Conservation (phyloP, 345 rosid species). For the Litchi chinensis region DNA sequence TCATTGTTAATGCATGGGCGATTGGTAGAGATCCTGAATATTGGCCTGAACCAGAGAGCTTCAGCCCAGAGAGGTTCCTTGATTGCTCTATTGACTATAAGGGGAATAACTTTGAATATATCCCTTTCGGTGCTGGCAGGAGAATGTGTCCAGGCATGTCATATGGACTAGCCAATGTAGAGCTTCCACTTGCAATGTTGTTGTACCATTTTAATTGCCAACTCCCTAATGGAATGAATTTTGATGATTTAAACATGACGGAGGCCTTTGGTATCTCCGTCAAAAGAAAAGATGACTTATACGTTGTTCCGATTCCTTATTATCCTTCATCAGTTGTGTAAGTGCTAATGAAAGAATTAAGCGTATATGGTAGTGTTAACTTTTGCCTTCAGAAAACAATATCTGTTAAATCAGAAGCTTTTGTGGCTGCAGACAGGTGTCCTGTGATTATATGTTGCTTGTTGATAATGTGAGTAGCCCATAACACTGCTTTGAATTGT, state of each 20-base stretch:
- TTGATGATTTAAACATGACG: slow-evolving; percentile 42
- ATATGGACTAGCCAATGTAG: slow-evolving; percentile 20
- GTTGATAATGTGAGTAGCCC: no score
- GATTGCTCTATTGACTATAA: slow-evolving; percentile 21
- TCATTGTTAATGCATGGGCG: slow-evolving; percentile 39
- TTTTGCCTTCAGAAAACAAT: no score
- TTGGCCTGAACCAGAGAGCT: slow-evolving; percentile 37
- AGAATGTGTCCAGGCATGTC: slow-evolving; percentile 35
- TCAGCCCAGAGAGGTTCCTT: slow-evolving; percentile 31
- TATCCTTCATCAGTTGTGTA: neutral
- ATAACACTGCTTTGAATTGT: no score
- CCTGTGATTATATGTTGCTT: no score
- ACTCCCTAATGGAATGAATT: slow-evolving; percentile 29
- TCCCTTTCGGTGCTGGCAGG: slow-evolving; percentile 37
- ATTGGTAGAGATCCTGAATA: slow-evolving; percentile 34
- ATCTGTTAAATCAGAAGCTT: no score
- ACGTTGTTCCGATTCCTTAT: slow-evolving; percentile 16
- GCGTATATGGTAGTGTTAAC: no score
- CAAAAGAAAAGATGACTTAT: slow-evolving; percentile 22
- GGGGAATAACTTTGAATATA: slow-evolving; percentile 18
- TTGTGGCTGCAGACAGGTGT: no score
- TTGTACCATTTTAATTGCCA: slow-evolving; percentile 49
- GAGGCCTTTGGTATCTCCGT: slow-evolving; percentile 37
- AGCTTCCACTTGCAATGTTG: slow-evolving; percentile 30
- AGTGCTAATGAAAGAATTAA: neutral